Base-by-base conservation (phyloP, 805 yeast genomes). In the Torulaspora indica region DNA sequence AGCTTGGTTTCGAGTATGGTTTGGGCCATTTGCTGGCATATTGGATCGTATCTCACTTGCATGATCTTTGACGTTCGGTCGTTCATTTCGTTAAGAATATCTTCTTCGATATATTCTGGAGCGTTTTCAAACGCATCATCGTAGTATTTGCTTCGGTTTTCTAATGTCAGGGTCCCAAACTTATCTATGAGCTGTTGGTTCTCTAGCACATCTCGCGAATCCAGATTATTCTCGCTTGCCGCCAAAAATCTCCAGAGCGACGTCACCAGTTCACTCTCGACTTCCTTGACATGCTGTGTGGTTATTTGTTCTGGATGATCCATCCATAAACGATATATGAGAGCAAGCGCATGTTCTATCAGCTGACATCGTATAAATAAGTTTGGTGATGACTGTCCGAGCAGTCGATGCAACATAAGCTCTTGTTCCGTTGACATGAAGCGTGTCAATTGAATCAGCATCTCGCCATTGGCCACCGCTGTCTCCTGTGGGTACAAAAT, bases 11-110 rank as follows among this genome's bases (percentile, higher is more conserved):
- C 87, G 42, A 88, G 67, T 14, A 87, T 74, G 49, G 81, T 85
- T 49, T 87, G 70, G 0, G 95, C 82, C 56, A 82, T 67, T 49
- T 81, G 87, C 30, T 83, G 77, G 35, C 53, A 46, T 1, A 48
- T 40, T 14, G 52, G 45, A 24, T 51, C 56, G 29, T 58, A 48
- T 34, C 45, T 46, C 2, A 49, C 35, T 27, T 58, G 64, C 48
- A 58, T 56, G n/a, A 48, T 57, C 42, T 20, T 60, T 49, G 42
- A 48, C 40, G 43, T 42, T 32, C 43, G 45, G 13, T 41, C 48
- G 35, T 57, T 74, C 72, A 46, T 63, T 56, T 38, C 72, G 41
- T 38, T 65, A 68, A 44, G 72, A 47, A 40, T 72, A 71, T 54
- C 72, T 58, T 36, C 47, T 30, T 53, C 43, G 13, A 63, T 37